phyloP scores from a whole-genome alignment of 768 basidiomycete species.

The Tubosaeta brunneosetosa region DNA sequence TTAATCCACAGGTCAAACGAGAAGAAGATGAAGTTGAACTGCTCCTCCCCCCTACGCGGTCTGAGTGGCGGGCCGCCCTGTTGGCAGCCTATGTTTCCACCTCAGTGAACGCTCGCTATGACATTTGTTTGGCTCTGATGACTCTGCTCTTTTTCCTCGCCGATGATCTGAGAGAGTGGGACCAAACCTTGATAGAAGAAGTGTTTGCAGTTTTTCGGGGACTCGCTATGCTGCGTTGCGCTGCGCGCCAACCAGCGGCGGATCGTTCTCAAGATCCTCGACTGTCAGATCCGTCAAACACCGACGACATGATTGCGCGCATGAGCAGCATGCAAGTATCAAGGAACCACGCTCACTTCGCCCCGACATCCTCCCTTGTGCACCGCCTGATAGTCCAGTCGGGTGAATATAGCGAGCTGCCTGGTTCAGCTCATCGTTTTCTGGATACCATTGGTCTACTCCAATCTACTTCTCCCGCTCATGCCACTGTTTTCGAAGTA shows the following conservation, averaged over 20 bases:
- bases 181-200: conserved; percentile 61
- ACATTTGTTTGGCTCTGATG: conserved; percentile 62
- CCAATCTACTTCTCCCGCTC: conserved; percentile 62
- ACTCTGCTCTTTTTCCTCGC: conserved; percentile 68
- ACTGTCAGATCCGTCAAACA: conserved; percentile 34
- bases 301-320: conserved; percentile 60
- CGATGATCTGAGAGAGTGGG: conserved; percentile 59
- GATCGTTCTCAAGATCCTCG: conserved; percentile 29
- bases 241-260: conserved; percentile 55
- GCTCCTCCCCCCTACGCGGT: conserved; percentile 47
- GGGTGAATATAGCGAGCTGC: conserved; percentile 45
- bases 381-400: conserved; percentile 57
- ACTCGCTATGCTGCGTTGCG: conserved; percentile 62
- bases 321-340: conserved; percentile 75
- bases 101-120: conserved; percentile 70
- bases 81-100: conserved; percentile 58
- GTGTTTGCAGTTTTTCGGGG: conserved; percentile 80
- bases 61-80: conserved; percentile 60
- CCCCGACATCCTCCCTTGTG: conserved; percentile 57
- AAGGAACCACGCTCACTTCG: conserved; percentile 39
- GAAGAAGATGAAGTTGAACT: conserved; percentile 70
- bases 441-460: conserved; percentile 64
- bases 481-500: conserved; percentile 64
- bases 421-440: conserved; percentile 63
- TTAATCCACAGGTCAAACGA: conserved; percentile 64